phyloP scores from a whole-genome alignment of 345 rosid species.

The Brassica carinata region DNA sequence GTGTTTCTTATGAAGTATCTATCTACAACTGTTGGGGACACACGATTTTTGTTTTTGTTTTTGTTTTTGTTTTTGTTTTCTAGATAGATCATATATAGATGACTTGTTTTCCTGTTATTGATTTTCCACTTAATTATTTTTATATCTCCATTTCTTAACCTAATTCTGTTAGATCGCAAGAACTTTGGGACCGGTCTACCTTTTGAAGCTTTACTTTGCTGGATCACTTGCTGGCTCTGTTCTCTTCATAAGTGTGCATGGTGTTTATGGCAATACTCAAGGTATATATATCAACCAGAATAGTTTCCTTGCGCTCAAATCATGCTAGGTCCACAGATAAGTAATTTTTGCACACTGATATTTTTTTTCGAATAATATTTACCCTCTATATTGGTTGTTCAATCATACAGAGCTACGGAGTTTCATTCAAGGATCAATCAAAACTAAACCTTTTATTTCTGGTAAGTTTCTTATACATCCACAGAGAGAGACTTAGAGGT shows the following conservation, averaged over 20 bases:
- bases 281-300: background rate
- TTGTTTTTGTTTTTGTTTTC: too few relatives aligned
- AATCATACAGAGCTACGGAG: conserved; percentile 46
- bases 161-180: conserved; percentile 56
- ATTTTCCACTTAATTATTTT: background rate
- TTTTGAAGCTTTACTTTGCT: conserved; percentile 69
- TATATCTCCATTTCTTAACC: background rate
- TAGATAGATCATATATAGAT: too few relatives aligned
- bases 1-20: background rate
- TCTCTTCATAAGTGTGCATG: conserved; percentile 55
- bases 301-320: background rate
- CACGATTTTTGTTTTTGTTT: background rate
- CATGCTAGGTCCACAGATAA: conserved; percentile 18
- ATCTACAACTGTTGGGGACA: background rate
- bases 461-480: background rate
- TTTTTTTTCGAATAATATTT: too few relatives aligned
- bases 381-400: conserved; percentile 1
- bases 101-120: background rate
- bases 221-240: conserved; percentile 72
- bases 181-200: conserved; percentile 58
- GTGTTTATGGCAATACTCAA: conserved; percentile 48
- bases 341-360: background rate
- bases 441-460: background rate
- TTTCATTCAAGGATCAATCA: conserved; percentile 49
- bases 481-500: background rate